Evolutionary conservation across 306 rosid species (phyloP), one percentile per base, ranked within the genome.

Genomic region (Chamaecrista fasciculata): DNA sequence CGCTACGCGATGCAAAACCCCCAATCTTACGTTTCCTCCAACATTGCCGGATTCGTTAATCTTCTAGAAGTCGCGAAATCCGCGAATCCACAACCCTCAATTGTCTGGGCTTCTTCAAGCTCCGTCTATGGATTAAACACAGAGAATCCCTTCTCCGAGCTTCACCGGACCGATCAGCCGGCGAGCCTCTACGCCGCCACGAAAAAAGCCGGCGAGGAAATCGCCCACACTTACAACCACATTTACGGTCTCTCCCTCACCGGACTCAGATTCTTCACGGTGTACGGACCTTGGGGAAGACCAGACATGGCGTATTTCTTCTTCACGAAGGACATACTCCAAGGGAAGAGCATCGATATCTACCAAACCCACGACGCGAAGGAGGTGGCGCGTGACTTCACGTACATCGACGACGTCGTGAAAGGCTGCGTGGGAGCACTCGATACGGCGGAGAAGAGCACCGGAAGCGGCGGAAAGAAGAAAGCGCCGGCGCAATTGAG

Each of bases 231-330:
- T 2, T 91, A 91, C 26, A 91, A 91, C 43, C 97, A 91, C 56
- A 92, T 92, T 42, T 92, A 92, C 80, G 96, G 97, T 0, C 92
- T 92, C 0, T 66, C 97, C 52, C 85, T 92, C 20, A 92, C 95
- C 11, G 97, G 92, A 0, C 44, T 92, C 18, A 66, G 97, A 1
- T 92, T 92, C 86, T 92, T 92, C 90, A 92, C 97, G 0, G 97
- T 92, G 0, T 92, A 92, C 70, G 97, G 96, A 0, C 97, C 97
- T 0, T 92, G 97, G 96, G 96, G 97, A 0, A 57, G 96, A 40
- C 97, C 96, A 0, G 96, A 92, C 89, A 92, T 92, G 97, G 97
- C 97, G 1, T 92, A 89, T 36, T 92, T 89, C 79, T 92, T 92
- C 76, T 91, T 91, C 88, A 91, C 97, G 0, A 86, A 86, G 31